Percentiles rank a stretch among this genome's conserved stretches.
These are phyloP conservation scores for Gnaphalium uliginosum DNA, from an alignment of 129 eudicot species.

Conservation along the genomic window DNA sequence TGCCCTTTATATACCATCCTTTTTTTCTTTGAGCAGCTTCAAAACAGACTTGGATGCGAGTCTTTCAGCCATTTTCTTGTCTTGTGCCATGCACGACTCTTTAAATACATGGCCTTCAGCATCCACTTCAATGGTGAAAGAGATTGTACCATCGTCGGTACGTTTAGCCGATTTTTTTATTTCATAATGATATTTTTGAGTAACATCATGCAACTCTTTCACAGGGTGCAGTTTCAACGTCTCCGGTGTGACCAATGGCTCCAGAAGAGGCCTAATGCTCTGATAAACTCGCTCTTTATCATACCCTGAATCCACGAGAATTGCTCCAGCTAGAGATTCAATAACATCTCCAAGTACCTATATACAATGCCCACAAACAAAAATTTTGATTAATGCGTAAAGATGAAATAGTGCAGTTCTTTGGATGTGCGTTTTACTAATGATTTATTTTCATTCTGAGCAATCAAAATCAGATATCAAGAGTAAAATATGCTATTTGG, in stretches of 20 bases:
- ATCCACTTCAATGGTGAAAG: slow-evolving; percentile 51
- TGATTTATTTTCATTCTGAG: neutral
- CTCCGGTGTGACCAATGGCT: slow-evolving; percentile 75
- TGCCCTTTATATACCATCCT: neutral
- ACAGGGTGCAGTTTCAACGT: slow-evolving; percentile 67
- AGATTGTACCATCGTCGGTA: slow-evolving; percentile 37
- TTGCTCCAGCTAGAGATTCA: slow-evolving; percentile 90
- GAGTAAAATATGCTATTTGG: neutral
- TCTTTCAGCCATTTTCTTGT: slow-evolving; percentile 52
- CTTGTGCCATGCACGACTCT: slow-evolving; percentile 32
- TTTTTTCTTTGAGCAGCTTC: slow-evolving; percentile 47
- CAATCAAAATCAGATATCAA: neutral
- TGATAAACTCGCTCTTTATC: slow-evolving; percentile 54
- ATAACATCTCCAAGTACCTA: slow-evolving; percentile 91
- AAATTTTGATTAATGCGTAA: neutral
- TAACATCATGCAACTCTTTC: slow-evolving; percentile 52
- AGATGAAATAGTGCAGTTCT: neutral
- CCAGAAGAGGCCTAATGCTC: slow-evolving; percentile 74
- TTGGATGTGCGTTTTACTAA: neutral
- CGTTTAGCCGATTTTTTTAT: slow-evolving; percentile 30
- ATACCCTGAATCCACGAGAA: slow-evolving; percentile 74
- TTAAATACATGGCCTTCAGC: slow-evolving; percentile 36
- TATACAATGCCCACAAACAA: neutral
- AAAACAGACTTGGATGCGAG: slow-evolving; percentile 59
- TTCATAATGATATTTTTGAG: slow-evolving; percentile 42